A percentile compares a stretch with the other conserved stretches of the same genome.
Evolutionary conservation across 2,329 filamentous ascomycete species (phyloP).

Genomic region (Amauroascus niger): DNA sequence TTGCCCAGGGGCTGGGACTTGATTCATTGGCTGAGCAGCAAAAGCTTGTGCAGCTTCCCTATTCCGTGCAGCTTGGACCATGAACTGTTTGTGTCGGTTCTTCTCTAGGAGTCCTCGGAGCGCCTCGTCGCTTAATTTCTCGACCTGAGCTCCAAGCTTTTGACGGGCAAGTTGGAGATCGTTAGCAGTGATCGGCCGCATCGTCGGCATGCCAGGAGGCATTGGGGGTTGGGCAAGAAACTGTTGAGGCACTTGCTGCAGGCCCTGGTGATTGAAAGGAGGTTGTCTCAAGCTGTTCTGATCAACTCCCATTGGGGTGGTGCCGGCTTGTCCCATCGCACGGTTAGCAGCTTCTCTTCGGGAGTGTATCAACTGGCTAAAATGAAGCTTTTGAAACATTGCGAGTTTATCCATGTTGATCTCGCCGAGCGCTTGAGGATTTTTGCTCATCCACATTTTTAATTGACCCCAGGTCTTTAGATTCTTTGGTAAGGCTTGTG

Average conservation of each 20-base stretch:
- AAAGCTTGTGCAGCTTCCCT: constrained; percentile 18
- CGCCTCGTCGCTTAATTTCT: constrained; percentile 36
- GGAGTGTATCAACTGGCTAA: constrained; percentile 27
- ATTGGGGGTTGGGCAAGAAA: constrained; percentile 22
- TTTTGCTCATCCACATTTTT: constrained; percentile 45
- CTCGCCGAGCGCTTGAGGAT: constrained; percentile 36
- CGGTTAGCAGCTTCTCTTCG: constrained; percentile 24
- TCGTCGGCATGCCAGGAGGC: constrained; percentile 22
- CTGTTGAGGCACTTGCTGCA: constrained; percentile 25
- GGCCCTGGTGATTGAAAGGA: constrained; percentile 24
- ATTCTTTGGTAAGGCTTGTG: constrained; percentile 38
- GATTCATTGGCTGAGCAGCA: constrained; percentile 21
- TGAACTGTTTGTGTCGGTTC: constrained; percentile 30
- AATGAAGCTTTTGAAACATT: constrained; percentile 37
- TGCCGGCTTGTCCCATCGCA: constrained; percentile 22
- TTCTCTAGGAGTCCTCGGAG: constrained; percentile 30
- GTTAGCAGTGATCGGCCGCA: constrained; percentile 29
- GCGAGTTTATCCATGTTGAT: constrained; percentile 35
- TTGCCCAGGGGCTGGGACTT: constrained; percentile 22
- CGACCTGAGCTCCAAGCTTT: constrained; percentile 27
- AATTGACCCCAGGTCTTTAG: constrained; percentile 49
- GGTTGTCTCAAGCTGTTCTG: constrained; percentile 18
- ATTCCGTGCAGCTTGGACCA: constrained; percentile 24
- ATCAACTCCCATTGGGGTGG: constrained; percentile 20
- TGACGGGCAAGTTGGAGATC: constrained; percentile 32